Evolutionary conservation across 148 eudicot genomes (phyloP).

Genomic region (Hydrangea macrophylla): DNA sequence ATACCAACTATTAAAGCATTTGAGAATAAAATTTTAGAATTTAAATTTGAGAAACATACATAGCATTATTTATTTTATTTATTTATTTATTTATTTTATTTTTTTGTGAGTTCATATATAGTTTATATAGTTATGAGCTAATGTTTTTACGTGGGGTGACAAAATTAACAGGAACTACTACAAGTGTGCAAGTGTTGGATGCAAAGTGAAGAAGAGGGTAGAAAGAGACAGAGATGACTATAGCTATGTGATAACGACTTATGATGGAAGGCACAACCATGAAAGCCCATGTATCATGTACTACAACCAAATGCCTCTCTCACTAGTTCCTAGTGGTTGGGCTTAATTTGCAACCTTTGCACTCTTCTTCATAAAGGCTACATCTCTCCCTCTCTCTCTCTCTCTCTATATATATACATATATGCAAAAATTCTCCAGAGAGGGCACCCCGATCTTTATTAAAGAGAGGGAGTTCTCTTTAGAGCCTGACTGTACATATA

Average conservation of each 20-base stretch:
- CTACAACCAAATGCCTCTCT: background rate
- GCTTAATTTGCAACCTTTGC: background rate
- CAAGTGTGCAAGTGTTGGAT: constrained; percentile 3
- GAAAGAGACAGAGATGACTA: constrained; percentile 13
- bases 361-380: background rate
- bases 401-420: too few relatives aligned
- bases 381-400: background rate
- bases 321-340: background rate
- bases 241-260: constrained; percentile 7
- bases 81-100: too few relatives aligned
- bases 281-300: constrained; percentile 3
- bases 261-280: constrained; percentile 12
- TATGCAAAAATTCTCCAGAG: too few relatives aligned
- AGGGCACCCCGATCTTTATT: too few relatives aligned
- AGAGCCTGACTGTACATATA: too few relatives aligned
- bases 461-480: too few relatives aligned
- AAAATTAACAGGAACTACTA: constrained; percentile 5
- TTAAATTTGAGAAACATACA: too few relatives aligned
- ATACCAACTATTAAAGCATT: too few relatives aligned
- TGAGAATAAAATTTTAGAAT: too few relatives aligned
- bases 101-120: too few relatives aligned
- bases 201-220: constrained; percentile 16
- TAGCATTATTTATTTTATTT: background rate
- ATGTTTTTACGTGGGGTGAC: too few relatives aligned
- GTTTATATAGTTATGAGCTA: too few relatives aligned